A percentile compares a stretch with the other conserved stretches of the same genome.
Conservation (phyloP, 192 early-diverging fungal species). For the Coemansia guatemalensis region DNA sequence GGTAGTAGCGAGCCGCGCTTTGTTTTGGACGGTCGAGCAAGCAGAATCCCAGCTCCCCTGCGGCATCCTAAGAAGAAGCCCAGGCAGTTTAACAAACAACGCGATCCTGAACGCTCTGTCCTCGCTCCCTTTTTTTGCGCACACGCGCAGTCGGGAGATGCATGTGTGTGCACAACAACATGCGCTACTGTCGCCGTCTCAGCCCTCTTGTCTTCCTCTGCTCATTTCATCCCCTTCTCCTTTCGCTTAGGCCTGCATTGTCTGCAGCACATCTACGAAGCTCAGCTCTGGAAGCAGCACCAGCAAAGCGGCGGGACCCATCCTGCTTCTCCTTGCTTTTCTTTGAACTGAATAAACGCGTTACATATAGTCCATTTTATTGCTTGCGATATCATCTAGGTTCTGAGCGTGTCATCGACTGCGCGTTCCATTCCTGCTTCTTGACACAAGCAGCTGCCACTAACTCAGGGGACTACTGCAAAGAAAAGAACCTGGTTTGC, state of each 20-base stretch:
- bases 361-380: neutral
- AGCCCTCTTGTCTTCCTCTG: neutral
- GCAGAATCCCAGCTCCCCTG: neutral
- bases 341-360: neutral
- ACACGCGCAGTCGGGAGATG: neutral
- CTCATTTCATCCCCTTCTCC: neutral
- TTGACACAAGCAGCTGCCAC: neutral
- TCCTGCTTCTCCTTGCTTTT: neutral
- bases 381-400: neutral
- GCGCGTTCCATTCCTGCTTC: neutral
- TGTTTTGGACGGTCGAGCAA: neutral
- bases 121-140: neutral
- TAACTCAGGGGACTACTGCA: neutral
- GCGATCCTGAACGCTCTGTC: neutral
- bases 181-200: neutral
- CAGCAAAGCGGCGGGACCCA: neutral
- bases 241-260: neutral
- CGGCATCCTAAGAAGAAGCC: neutral
- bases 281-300: neutral
- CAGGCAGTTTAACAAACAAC: neutral
- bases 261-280: slow-evolving; percentile 1
- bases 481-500: neutral
- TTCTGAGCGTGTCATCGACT: neutral
- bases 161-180: neutral
- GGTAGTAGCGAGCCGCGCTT: neutral